phyloP scores from a whole-genome alignment of 371 early-diverging fungal genomes.

The Sporodiniella umbellata region DNA sequence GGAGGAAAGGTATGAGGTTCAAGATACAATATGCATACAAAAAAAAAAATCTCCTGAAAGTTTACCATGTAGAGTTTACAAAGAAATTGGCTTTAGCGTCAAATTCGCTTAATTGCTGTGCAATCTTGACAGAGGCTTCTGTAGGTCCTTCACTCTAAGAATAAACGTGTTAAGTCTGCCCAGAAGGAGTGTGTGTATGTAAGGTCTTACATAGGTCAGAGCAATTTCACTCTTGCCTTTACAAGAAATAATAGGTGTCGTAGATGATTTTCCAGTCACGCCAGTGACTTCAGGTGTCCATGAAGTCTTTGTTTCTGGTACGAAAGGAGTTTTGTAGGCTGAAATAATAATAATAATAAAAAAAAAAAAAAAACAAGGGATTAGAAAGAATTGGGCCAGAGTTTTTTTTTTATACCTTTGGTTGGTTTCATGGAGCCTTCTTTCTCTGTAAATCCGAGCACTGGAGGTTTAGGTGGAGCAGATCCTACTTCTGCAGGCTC shows the following conservation, averaged over 20 bases:
- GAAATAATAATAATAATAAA: too few relatives aligned
- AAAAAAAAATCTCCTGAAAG: too few relatives aligned
- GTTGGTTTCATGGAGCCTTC: too few relatives aligned
- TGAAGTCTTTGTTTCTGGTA: background rate
- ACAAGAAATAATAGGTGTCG: constrained; percentile 18
- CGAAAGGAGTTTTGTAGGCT: background rate
- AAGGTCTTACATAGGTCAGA: constrained; percentile 46
- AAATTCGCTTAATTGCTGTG: constrained; percentile 47
- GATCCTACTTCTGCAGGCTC: too few relatives aligned
- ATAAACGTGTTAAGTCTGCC: background rate
- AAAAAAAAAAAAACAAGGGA: too few relatives aligned
- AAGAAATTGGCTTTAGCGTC: constrained; percentile 59
- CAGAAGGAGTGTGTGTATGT: too few relatives aligned
- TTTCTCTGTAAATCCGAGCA: too few relatives aligned
- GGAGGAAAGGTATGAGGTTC: too few relatives aligned
- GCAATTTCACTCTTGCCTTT: constrained; percentile 52
- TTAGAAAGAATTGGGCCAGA: too few relatives aligned
- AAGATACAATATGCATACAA: too few relatives aligned
- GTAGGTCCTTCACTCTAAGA: constrained; percentile 61
- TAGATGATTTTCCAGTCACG: constrained; percentile 5
- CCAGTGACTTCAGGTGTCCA: background rate
- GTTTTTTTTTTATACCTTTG: too few relatives aligned
- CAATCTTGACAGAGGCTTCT: constrained; percentile 54
- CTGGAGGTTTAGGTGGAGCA: too few relatives aligned
- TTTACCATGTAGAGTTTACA: constrained; percentile 58